Base-by-base conservation (phyloP, 257 asterid genomes). In the Rubia yunnanensis region DNA sequence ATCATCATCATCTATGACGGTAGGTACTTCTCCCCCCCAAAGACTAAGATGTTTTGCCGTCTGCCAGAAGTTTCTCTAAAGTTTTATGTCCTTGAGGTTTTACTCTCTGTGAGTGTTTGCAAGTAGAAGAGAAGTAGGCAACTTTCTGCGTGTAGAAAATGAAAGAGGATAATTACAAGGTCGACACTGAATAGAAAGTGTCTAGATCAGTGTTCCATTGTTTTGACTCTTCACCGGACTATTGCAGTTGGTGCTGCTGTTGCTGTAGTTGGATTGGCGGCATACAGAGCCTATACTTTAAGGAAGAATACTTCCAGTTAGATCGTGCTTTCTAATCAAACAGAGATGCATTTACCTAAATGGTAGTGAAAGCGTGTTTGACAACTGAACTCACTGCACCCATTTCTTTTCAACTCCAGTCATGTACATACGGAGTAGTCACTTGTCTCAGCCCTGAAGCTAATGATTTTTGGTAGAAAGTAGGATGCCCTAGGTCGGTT, bases 171-270 rank as follows among this genome's bases (percentile, higher is more conserved):
- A 18, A 49, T 49, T 31, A 15, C 11, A 28, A 36, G 14, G 32
- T 17, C 28, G 11, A 53, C 23, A 67, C 22, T 10, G 34, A 24
- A 31, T 10, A 7, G 1, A 44, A 44, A 7, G 5, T 15, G 39
- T 30, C 44, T 52, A 1, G 6, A 49, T 24, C 30, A 8, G 7
- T n/a, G 10, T 6, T 30, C 53, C 7, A 1, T 26, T 56, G 28
- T 54, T 24, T 64, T 65, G 64, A 60, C 52, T 66, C 66, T 44
- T 18, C 54, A 62, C 49, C 39, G 57, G 69, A 71, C 28, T 3
- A 22, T 68, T 70, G 79, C 95, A 92, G 99, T 92, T 78, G 95
- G 88, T 65, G 90, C 96, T 68, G 99, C 96, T 62, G 80, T 85
- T 64, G 80, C 92, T 26, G 82, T 89, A 53, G 78, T 92, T 77